phyloP scores from a whole-genome alignment of 1,284 basidiomycete species.

The Tilletia walkeri region DNA sequence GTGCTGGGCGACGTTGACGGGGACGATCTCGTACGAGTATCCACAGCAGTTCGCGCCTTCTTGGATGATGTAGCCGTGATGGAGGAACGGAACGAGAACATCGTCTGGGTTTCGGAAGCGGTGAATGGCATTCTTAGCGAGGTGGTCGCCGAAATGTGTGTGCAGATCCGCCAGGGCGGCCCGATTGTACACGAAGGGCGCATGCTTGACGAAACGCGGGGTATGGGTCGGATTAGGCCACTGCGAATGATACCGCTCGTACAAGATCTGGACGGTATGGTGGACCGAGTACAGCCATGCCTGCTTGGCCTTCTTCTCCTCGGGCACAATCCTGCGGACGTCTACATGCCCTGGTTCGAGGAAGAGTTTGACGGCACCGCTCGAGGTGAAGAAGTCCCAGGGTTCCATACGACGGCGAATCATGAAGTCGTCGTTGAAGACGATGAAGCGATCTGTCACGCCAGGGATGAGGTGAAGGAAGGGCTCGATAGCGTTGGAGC shows the following conservation, averaged over 20 bases:
- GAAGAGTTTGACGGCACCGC: slow-evolving; percentile 17
- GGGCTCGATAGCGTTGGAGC: slow-evolving; percentile 20
- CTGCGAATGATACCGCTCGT: slow-evolving; percentile 1
- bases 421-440: slow-evolving; percentile 23
- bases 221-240: slow-evolving; percentile 2
- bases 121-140: slow-evolving; percentile 1
- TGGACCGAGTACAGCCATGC: slow-evolving; percentile 18
- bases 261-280: slow-evolving; percentile 14
- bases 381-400: slow-evolving; percentile 20
- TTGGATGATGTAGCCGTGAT: slow-evolving; percentile 17
- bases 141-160: slow-evolving; percentile 4
- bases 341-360: slow-evolving; percentile 17
- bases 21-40: slow-evolving; percentile 1
- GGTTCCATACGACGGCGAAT: slow-evolving; percentile 15
- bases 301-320: background rate
- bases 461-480: slow-evolving; percentile 20
- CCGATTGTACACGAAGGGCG: slow-evolving; percentile 19
- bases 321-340: background rate
- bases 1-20: background rate
- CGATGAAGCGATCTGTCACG: slow-evolving; percentile 19
- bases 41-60: slow-evolving; percentile 9
- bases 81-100: slow-evolving; percentile 20
- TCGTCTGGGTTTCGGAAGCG: slow-evolving; percentile 18
- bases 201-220: slow-evolving; percentile 20
- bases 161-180: slow-evolving; percentile 10